These are phyloP conservation scores for Botryotinia calthae DNA, from an alignment of 2,329 filamentous ascomycete genomes.

Conservation along the genomic window DNA sequence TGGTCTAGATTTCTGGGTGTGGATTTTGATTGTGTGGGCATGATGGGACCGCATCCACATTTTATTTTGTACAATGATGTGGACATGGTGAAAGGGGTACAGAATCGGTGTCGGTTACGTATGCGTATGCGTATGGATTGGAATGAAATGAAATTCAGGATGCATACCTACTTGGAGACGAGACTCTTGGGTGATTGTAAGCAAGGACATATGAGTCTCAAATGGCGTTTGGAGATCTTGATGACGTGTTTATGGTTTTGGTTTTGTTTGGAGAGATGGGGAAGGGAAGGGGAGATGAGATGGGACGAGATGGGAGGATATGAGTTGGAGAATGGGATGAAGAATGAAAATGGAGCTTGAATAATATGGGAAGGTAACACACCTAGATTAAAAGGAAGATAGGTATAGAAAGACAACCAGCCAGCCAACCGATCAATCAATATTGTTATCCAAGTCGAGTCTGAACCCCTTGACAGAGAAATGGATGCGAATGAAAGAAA, in stretches of 20 bases:
- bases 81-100: neutral
- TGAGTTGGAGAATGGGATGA: too few relatives aligned
- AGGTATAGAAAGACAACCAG: neutral
- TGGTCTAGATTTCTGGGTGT: neutral
- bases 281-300: neutral
- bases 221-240: neutral
- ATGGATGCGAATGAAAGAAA: neutral
- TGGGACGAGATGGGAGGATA: too few relatives aligned
- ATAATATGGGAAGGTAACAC: neutral
- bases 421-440: neutral
- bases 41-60: neutral
- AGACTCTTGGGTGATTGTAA: neutral
- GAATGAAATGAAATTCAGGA: neutral
- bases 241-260: neutral
- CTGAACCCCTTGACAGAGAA: fast-evolving
- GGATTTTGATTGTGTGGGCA: neutral
- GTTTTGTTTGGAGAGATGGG: neutral
- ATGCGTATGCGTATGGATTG: neutral
- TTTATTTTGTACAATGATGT: neutral
- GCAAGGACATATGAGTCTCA: neutral
- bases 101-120: neutral
- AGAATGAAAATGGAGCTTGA: neutral
- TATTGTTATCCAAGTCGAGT: neutral
- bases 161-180: neutral
- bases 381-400: neutral